phyloP scores from a whole-genome alignment of 257 asterid genomes.

The Przewalskia tangutica region DNA sequence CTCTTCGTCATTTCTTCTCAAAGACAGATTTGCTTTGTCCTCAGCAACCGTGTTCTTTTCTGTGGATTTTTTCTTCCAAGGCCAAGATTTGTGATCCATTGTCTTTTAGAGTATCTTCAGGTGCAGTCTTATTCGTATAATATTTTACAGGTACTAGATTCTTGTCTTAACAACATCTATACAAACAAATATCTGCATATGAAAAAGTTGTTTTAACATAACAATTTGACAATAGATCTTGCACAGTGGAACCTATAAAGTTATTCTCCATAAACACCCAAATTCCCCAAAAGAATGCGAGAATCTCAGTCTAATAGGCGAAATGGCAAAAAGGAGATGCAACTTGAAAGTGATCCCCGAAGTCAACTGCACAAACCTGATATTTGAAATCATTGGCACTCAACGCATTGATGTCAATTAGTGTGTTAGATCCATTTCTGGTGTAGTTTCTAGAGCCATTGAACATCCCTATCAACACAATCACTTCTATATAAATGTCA shows the following conservation, averaged over 20 bases:
- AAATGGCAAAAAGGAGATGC: not conserved
- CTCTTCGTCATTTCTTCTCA: constrained; percentile 40
- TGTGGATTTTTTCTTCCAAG: constrained; percentile 68
- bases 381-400: not conserved
- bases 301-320: not conserved
- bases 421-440: not conserved
- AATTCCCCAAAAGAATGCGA: not conserved
- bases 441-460: not conserved
- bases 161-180: not conserved
- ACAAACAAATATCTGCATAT: not conserved
- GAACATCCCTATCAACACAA: not conserved
- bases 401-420: not conserved
- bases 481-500: not conserved
- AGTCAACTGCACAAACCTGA: not conserved
- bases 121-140: constrained; percentile 15
- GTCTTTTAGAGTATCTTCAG: constrained; percentile 5
- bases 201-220: not conserved
- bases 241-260: not conserved
- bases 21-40: constrained; percentile 37
- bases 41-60: constrained; percentile 52
- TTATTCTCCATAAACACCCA: not conserved
- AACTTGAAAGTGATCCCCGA: not conserved
- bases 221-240: not conserved
- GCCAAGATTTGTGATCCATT: constrained; percentile 84
- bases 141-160: not conserved